Evolutionary conservation across 2,329 filamentous ascomycete species (phyloP).

Genomic region (Monilinia polystroma): DNA sequence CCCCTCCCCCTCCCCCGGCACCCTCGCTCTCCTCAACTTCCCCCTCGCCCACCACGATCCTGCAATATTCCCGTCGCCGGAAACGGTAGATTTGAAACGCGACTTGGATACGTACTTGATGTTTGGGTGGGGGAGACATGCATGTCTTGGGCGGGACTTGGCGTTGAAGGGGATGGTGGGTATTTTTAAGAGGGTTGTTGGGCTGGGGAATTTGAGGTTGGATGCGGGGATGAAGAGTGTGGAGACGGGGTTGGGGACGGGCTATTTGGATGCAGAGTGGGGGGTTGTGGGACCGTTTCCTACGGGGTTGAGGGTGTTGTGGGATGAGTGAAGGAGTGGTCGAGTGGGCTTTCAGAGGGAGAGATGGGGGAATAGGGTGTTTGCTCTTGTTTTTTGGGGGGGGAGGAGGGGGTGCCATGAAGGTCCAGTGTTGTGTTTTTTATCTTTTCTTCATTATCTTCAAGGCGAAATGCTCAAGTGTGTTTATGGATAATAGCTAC

Average conservation of each 20-base stretch:
- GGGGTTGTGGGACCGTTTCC: constrained; percentile 55
- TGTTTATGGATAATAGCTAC: no score
- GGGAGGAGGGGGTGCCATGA: no score
- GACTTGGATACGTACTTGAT: constrained; percentile 59
- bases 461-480: no score
- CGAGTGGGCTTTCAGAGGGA: no score
- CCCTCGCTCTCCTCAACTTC: constrained; percentile 64
- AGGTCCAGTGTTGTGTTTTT: no score
- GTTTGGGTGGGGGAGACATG: constrained; percentile 61
- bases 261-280: constrained; percentile 68
- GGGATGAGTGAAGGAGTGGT: constrained; percentile 30
- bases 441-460: no score
- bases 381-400: no score
- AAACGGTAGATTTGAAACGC: constrained; percentile 60
- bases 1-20: constrained; percentile 48
- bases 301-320: constrained; percentile 37
- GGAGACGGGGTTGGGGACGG: constrained; percentile 28
- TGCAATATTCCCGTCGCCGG: constrained; percentile 58
- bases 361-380: no score
- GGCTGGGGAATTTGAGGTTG: constrained; percentile 30
- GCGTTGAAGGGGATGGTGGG: constrained; percentile 61
- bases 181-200: constrained; percentile 36
- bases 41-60: constrained; percentile 56
- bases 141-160: constrained; percentile 62
- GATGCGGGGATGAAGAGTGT: constrained; percentile 31